Evolutionary conservation across 345 rosid species (phyloP).

Genomic region (Lepidium africanum): DNA sequence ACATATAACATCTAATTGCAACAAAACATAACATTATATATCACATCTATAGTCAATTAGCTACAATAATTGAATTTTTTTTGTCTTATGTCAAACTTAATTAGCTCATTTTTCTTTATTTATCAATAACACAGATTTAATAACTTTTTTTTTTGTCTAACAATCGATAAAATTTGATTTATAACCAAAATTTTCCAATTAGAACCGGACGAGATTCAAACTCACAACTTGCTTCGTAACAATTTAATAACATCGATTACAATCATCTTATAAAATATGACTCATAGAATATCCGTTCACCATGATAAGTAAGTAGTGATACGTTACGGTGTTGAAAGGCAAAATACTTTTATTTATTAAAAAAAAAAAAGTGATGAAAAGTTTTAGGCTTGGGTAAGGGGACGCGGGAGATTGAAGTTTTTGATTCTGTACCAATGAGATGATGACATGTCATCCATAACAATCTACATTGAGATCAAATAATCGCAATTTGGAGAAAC

Average conservation of each 20-base stretch:
- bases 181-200: too few species aligned
- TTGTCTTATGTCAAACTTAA: background rate
- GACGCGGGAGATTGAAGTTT: constrained; percentile 24
- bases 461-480: constrained; percentile 24
- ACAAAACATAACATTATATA: background rate
- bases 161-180: too few species aligned
- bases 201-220: too few species aligned
- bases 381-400: constrained; percentile 16
- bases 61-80: background rate
- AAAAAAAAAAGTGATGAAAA: background rate
- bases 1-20: background rate
- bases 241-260: too few species aligned
- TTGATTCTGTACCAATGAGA: constrained; percentile 17
- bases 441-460: constrained; percentile 6
- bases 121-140: background rate
- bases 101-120: background rate
- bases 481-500: constrained; percentile 18
- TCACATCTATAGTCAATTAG: background rate
- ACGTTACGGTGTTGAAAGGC: background rate
- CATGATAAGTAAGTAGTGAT: background rate
- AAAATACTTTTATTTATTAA: too few species aligned
- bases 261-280: background rate
- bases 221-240: too few species aligned
- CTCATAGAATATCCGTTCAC: background rate
- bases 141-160: too few species aligned